Evolutionary conservation across 2,329 filamentous ascomycete genomes (phyloP).

Genomic region (Botrytis fragariae): DNA sequence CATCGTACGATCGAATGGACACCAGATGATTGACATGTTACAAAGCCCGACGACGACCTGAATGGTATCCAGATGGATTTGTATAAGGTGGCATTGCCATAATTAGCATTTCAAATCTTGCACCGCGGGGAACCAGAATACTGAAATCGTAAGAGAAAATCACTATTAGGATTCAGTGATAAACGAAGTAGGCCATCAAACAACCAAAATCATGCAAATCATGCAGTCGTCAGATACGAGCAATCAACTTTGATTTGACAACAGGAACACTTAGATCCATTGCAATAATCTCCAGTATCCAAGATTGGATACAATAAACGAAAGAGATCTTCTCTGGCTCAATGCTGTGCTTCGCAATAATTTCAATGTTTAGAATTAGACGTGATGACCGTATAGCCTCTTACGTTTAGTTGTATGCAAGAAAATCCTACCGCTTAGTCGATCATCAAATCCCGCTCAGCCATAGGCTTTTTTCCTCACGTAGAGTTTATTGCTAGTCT

Average conservation of each 20-base stretch:
- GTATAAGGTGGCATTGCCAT: no score
- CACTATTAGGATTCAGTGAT: rapidly evolving
- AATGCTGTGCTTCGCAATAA: background rate
- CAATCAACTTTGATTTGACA: background rate
- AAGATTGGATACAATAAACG: background rate
- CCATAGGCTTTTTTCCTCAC: background rate
- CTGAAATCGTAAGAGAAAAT: background rate
- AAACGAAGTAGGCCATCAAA: background rate
- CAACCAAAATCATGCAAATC: background rate
- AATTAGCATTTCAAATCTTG: no score
- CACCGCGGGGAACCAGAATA: rapidly evolving
- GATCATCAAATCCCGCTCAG: background rate
- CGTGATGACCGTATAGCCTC: background rate
- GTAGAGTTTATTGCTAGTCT: background rate
- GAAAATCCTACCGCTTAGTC: background rate
- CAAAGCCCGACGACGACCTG: no score
- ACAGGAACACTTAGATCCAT: background rate
- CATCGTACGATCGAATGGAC: no score
- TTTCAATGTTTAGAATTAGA: background rate
- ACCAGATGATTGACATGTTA: no score
- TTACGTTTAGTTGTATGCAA: no score
- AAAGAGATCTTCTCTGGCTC: rapidly evolving
- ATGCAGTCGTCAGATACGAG: background rate
- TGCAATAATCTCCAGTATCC: background rate
- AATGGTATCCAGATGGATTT: no score